Conservation (phyloP, 1,139 yeast species). For the Hemisphaericaspora xylofermentans region DNA sequence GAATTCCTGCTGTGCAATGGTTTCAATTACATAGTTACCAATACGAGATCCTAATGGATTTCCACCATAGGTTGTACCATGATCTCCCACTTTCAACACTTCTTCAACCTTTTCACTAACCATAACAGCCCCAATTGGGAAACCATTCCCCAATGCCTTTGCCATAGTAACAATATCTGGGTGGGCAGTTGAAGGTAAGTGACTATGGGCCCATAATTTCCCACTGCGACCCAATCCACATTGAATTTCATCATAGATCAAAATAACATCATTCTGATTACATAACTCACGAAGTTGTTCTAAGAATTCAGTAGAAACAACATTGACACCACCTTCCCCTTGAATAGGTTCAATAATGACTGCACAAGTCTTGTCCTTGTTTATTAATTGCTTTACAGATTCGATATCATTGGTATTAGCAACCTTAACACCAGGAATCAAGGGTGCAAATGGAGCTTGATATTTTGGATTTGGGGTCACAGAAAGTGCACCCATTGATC, state of each 20-base stretch:
- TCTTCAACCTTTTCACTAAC: slow-evolving; percentile 76
- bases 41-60: slow-evolving; percentile 88
- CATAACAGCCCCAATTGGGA: slow-evolving; percentile 93
- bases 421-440: slow-evolving; percentile 78
- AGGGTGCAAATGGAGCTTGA: slow-evolving; percentile 85
- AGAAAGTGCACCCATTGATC: slow-evolving; percentile 89
- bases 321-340: slow-evolving; percentile 95
- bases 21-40: slow-evolving; percentile 71
- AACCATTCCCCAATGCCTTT: slow-evolving; percentile 96
- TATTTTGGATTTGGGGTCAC: slow-evolving; percentile 92
- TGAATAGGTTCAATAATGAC: slow-evolving; percentile 95
- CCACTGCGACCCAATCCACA: slow-evolving; percentile 97
- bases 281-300: slow-evolving; percentile 67
- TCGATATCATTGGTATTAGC: slow-evolving; percentile 62
- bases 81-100: slow-evolving; percentile 83
- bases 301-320: slow-evolving; percentile 63
- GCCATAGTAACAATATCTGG: slow-evolving; percentile 95
- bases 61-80: slow-evolving; percentile 98
- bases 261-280: slow-evolving; percentile 64
- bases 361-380: slow-evolving; percentile 75
- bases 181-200: slow-evolving; percentile 72
- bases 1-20: slow-evolving; percentile 61
- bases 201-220: slow-evolving; percentile 86
- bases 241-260: slow-evolving; percentile 94
- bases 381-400: slow-evolving; percentile 57